Evolutionary conservation across 192 early-diverging fungal species (phyloP), one percentile per base, ranked within the genome.

Genomic region (Entomortierella lignicola): DNA sequence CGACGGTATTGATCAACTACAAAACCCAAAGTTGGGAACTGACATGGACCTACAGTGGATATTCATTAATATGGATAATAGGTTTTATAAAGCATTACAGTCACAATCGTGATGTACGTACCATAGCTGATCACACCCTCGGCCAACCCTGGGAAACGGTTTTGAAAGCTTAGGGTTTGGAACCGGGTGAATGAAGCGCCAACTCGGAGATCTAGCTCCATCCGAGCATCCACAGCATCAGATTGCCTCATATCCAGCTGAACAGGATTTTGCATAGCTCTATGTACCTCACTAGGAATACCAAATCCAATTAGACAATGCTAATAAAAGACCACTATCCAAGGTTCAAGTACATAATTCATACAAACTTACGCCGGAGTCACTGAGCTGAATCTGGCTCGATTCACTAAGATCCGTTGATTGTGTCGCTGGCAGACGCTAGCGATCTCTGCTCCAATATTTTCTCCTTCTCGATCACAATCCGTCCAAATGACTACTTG

Each of bases 401-500:
- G 83, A 77, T 84, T 87, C 7, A 99, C 92, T 12, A 66, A 32
- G 11, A 99, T 86, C 8, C 86, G 61, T 23, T 82, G 80, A 61
- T 97, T 96, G 0, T 80, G 85, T 13, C 60, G 41, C 8, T 71
- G 69, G 58, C 95, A 95, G 0, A 98, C 82, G 8, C 84, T 80
- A 0, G 84, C 89, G 20, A 96, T 87, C 60, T 99, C 98, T 13
- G 82, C 74, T 17, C 98, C 97, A 64, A 99, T 99, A 39, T 90
- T 90, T 66, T 99, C 97, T 30, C 97, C 97, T 82, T 98, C 96
- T 11, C 93, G 89, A 86, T 99, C 97, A 68, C 97, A 98, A 87
- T 99, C 98, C 6, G 98, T 99, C 98, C 98, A 99, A 51, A 99
- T 99, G 50, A 97, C 89, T 34, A 99, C 71, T 50, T 88, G 72